Percentiles rank a stretch among this genome's conserved stretches.
Conservation (phyloP, 768 basidiomycete genomes). For the Mycena venus region DNA sequence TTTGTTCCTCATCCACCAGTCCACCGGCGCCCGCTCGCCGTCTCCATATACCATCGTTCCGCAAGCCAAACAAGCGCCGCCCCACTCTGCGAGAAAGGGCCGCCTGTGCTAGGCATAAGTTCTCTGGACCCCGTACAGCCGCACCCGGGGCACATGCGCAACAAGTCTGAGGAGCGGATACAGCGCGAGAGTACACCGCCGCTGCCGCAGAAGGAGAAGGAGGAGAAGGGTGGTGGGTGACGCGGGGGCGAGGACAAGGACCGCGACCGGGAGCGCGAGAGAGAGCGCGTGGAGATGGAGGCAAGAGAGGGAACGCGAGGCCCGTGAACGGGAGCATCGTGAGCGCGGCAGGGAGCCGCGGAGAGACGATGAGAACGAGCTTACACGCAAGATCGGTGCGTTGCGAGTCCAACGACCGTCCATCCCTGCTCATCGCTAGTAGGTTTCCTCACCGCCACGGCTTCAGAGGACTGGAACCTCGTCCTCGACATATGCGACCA, state of each 20-base stretch:
- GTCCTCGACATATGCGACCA: conserved; percentile 91
- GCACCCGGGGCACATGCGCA: conserved; percentile 34
- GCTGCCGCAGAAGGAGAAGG: conserved; percentile 48
- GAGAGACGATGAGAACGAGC: conserved; percentile 65
- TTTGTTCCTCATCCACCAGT: too few relatives aligned
- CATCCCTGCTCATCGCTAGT: not conserved
- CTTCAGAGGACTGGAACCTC: conserved; percentile 85
- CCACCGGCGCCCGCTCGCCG: conserved; percentile 55
- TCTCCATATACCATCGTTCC: conserved; percentile 60
- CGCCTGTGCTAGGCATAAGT: conserved; percentile 60
- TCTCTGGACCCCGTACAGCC: conserved; percentile 67
- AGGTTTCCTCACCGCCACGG: conserved; percentile 84
- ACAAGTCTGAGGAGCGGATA: conserved; percentile 54
- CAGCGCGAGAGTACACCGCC: conserved; percentile 40
- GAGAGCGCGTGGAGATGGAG: conserved; percentile 25
- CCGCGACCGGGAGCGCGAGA: conserved; percentile 31
- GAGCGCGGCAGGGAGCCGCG: conserved; percentile 43
- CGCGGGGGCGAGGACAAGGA: conserved; percentile 10
- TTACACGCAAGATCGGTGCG: conserved; percentile 81
- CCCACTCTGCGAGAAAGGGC: conserved; percentile 46
- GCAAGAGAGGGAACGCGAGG: conserved; percentile 22
- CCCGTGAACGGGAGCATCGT: conserved; percentile 15
- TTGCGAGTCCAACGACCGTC: not conserved
- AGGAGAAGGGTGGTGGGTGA: conserved; percentile 60
- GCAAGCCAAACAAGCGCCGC: conserved; percentile 23